phyloP scores from a whole-genome alignment of 345 rosid genomes.

The Heritiera fomes region DNA sequence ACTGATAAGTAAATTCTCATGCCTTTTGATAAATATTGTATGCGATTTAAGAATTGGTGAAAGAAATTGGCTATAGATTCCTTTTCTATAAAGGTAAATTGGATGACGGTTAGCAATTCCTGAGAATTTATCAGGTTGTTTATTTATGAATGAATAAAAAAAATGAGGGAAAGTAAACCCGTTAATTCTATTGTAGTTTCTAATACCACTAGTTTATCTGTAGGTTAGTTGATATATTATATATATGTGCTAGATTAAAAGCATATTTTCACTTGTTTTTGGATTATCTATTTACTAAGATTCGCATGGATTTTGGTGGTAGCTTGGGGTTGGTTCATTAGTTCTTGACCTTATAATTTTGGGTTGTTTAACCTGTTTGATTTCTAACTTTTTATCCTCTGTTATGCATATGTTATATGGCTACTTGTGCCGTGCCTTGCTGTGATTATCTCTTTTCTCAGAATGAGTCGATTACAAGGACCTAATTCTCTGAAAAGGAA shows the following conservation, averaged over 20 bases:
- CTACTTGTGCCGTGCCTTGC: too few species aligned
- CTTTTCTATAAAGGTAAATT: not conserved
- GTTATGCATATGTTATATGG: too few species aligned
- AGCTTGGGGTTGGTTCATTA: not conserved
- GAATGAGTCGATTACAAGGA: conserved; percentile 5
- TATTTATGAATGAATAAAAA: too few species aligned
- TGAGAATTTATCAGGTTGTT: too few species aligned
- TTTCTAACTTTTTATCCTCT: not conserved
- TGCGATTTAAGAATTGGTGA: not conserved
- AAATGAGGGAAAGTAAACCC: too few species aligned
- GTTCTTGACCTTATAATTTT: not conserved
- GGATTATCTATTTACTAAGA: not conserved
- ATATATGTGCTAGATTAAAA: too few species aligned
- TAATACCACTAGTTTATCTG: too few species aligned
- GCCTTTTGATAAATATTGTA: not conserved
- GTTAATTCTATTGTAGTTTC: too few species aligned
- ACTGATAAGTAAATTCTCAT: not conserved
- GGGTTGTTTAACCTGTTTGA: not conserved
- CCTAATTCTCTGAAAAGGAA: conserved; percentile 47
- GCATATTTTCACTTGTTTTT: too few species aligned
- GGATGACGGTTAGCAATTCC: not conserved
- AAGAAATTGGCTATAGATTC: not conserved
- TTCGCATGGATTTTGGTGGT: not conserved
- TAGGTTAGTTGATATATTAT: too few species aligned
- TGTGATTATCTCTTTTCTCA: too few species aligned